phyloP scores from a whole-genome alignment of 495 filamentous ascomycete genomes.

The Neurospora terricola region DNA sequence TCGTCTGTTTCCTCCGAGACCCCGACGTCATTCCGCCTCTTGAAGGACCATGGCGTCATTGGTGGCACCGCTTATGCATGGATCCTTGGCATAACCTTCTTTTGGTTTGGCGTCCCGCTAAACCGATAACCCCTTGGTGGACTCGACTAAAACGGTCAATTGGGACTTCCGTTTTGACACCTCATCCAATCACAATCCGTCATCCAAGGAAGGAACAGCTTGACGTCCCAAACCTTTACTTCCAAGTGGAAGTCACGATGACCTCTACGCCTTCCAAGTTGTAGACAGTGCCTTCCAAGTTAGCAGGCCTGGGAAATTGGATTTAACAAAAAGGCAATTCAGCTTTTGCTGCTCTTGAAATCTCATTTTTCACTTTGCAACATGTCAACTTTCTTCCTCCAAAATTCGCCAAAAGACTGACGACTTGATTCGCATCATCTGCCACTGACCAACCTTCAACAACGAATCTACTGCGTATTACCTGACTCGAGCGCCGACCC shows the following conservation, averaged over 20 bases:
- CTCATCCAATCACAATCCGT: not conserved
- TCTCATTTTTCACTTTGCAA: not conserved
- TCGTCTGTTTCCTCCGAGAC: constrained; percentile 7
- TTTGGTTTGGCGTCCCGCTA: not conserved
- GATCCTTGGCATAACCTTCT: constrained; percentile 4
- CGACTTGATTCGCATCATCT: not conserved
- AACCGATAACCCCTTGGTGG: not conserved
- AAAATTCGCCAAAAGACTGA: not conserved
- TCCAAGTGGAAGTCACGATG: not conserved
- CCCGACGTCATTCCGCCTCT: constrained; percentile 14
- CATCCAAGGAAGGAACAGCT: not conserved
- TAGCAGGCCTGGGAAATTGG: not conserved
- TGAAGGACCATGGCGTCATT: constrained; percentile 7
- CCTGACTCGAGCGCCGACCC: not conserved
- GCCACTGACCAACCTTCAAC: not conserved
- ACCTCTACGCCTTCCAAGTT: not conserved
- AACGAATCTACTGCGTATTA: not conserved
- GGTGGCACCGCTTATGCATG: constrained; percentile 11
- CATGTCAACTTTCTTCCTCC: not conserved
- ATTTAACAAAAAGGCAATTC: not conserved
- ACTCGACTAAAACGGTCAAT: not conserved
- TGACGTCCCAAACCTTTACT: not conserved
- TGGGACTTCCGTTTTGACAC: not conserved
- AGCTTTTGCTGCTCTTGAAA: not conserved
- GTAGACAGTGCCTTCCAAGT: not conserved